Conservation (phyloP, 257 asterid species). For the Solanum commersonii region DNA sequence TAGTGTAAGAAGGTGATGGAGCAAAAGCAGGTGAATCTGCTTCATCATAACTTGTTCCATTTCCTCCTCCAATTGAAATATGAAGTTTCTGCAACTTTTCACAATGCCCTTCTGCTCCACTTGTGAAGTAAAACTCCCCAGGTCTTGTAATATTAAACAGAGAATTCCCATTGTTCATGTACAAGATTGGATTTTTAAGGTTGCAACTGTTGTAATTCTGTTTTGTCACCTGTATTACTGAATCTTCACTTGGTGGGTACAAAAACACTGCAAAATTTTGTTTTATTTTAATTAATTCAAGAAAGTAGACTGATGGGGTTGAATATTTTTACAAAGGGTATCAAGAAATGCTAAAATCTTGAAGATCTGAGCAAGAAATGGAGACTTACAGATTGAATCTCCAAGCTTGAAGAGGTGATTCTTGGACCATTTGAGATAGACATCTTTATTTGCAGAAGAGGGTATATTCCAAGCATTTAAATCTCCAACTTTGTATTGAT, state of each 20-base stretch:
- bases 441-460: conserved; percentile 39
- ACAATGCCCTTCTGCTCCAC: conserved; percentile 66
- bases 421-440: conserved; percentile 63
- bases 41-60: conserved; percentile 33
- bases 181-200: conserved; percentile 66
- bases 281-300: no score
- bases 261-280: conserved; percentile 87
- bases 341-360: not conserved
- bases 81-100: conserved; percentile 59
- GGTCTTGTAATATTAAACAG: conserved; percentile 50
- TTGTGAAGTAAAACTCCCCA: conserved; percentile 67
- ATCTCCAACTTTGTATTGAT: conserved; percentile 67
- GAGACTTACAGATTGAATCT: conserved; percentile 62
- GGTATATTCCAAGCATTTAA: conserved; percentile 69
- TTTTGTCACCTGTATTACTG: conserved; percentile 63
- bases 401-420: conserved; percentile 47
- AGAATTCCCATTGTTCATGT: conserved; percentile 73
- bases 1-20: conserved; percentile 64
- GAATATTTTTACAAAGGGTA: not conserved
- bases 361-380: not conserved
- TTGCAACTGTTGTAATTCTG: conserved; percentile 54
- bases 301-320: not conserved
- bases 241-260: conserved; percentile 95
- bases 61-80: conserved; percentile 50
- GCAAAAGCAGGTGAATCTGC: conserved; percentile 32